These are phyloP conservation scores for Neospermospora avenae DNA, from an alignment of 2,329 filamentous ascomycete species.

Conservation along the genomic window DNA sequence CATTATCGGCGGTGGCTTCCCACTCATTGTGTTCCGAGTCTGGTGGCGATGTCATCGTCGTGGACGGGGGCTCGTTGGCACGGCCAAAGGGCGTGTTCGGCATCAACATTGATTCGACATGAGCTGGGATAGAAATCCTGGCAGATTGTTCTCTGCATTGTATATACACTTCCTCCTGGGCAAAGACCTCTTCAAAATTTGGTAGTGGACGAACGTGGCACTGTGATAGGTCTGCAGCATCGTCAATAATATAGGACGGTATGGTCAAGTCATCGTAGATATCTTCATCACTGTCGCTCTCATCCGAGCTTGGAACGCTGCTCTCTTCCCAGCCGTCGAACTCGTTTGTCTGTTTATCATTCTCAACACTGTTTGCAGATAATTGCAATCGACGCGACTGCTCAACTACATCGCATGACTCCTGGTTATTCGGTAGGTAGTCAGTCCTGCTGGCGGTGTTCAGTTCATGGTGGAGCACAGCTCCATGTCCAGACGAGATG, in stretches of 20 bases:
- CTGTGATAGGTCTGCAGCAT: neutral
- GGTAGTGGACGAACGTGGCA: neutral
- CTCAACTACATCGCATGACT: neutral
- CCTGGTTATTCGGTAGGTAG: neutral
- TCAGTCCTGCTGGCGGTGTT: neutral
- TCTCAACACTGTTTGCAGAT: neutral
- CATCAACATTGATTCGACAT: neutral
- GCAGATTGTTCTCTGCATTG: neutral
- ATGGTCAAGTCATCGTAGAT: neutral
- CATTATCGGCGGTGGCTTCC: neutral
- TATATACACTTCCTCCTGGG: neutral
- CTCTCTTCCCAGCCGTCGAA: neutral
- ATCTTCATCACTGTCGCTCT: neutral
- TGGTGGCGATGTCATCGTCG: neutral
- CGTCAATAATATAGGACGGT: neutral
- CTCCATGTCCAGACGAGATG: neutral
- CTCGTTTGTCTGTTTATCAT: neutral
- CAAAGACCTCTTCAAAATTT: neutral
- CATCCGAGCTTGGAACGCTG: neutral
- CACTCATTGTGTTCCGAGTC: neutral
- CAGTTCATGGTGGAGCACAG: neutral
- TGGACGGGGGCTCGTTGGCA: neutral
- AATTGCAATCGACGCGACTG: neutral
- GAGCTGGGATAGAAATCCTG: neutral
- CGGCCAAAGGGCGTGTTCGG: neutral